Evolutionary conservation across 768 basidiomycete genomes (phyloP), one percentile per base, ranked within the genome.

Genomic region (Leccinum boreale): DNA sequence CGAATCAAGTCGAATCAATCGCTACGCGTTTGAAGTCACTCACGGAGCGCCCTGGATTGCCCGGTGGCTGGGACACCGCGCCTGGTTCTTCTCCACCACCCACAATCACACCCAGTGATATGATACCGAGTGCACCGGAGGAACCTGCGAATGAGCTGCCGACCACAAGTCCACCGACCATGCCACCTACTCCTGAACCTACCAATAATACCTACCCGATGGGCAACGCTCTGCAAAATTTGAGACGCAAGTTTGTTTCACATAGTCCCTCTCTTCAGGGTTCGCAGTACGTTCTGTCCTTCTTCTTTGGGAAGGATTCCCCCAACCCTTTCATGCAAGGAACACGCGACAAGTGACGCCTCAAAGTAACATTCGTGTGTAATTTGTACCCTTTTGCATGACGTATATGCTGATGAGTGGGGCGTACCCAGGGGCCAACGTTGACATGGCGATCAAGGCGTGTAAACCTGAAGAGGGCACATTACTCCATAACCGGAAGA

Each of bases 371-470:
- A 82, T 82, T 48, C 67, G 81, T 81, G 55, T 26, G 76, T 58
- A 12, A 33, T 47, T 9, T 19, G 3, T 17, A 24, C 47, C 29
- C 4, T 7, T 19, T 23, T 33, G 50, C 23, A 6, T 9, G n/a
- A 4, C 14, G 21, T 23, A 19, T 31, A 14, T 10, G 51, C 36
- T 59, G 53, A 59, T 24, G 11, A 1, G 53, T 19, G 56, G 28
- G 15, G 62, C 17, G 36, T 50, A 12, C 10, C 61, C 58, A 64
- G 63, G 68, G 79, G 85, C 80, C 6, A 90, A 89, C 57, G 87
- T 89, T 49, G 80, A 86, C 29, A 80, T 85, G 76, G 89, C 89
- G 10, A 79, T 90, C 60, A 81, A 77, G 53, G 89, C 87, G 2
- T 94, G 91, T 65, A 79, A 81, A 50, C 80, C 83, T 5, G 91